A percentile compares a stretch with the other conserved stretches of the same genome.
phyloP scores from a whole-genome alignment of 1,284 basidiomycete genomes.

The Rhodotorula glutinis region DNA sequence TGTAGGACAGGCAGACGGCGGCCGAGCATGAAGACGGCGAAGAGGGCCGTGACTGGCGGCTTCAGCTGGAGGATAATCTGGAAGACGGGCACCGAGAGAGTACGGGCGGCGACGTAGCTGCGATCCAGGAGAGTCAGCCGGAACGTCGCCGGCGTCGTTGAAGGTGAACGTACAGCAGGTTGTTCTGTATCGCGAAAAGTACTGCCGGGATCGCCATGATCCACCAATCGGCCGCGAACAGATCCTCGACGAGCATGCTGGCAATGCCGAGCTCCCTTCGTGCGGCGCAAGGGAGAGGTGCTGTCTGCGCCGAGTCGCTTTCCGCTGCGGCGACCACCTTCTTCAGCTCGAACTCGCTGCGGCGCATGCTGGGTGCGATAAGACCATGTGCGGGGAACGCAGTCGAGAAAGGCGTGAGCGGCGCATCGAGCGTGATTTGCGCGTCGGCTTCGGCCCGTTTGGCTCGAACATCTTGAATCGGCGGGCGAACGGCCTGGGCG shows the following conservation, averaged over 20 bases:
- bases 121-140: neutral
- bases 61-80: constrained; percentile 50
- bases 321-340: neutral
- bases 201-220: constrained; percentile 45
- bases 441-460: neutral
- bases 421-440: neutral
- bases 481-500: neutral
- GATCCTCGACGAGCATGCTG: constrained; percentile 32
- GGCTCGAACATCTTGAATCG: neutral
- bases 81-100: constrained; percentile 49
- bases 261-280: constrained; percentile 26
- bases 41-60: constrained; percentile 49
- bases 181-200: constrained; percentile 48
- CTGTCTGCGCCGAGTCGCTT: too few relatives aligned
- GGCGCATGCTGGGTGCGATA: neutral
- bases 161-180: constrained; percentile 39
- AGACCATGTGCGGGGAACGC: neutral
- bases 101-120: constrained; percentile 47
- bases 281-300: constrained; percentile 12
- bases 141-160: neutral
- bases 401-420: neutral
- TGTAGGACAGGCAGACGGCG: constrained; percentile 46
- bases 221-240: constrained; percentile 41
- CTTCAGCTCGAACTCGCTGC: neutral
- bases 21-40: constrained; percentile 48